Percentiles rank a stretch among this genome's conserved stretches.
These are phyloP conservation scores for Dactylellina parvicollis DNA, from an alignment of 2,329 filamentous ascomycete genomes.

Conservation along the genomic window DNA sequence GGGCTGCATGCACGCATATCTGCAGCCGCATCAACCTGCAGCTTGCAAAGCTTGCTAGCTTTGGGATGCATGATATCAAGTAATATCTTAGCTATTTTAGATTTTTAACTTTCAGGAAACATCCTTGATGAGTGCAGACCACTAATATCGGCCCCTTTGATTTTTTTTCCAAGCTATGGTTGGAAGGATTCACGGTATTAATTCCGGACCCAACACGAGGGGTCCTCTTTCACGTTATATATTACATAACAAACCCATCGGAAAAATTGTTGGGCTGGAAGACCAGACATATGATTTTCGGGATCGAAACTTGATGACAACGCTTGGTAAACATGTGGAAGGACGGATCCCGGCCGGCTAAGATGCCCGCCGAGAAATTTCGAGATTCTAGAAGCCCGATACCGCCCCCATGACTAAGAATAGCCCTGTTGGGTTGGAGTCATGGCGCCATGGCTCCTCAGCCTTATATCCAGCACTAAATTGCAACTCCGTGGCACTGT, in stretches of 20 bases:
- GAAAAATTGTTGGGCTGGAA: slow-evolving; percentile 7
- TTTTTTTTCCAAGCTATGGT: slow-evolving; percentile 4
- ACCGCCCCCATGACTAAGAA: slow-evolving; percentile 33
- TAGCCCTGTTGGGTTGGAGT: slow-evolving; percentile 11
- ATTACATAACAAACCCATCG: background rate
- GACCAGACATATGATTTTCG: background rate
- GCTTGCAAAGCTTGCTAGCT: no score
- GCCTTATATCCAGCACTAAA: slow-evolving; percentile 24
- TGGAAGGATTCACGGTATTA: slow-evolving; percentile 37
- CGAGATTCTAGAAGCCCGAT: slow-evolving; percentile 50
- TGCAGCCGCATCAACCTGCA: slow-evolving; percentile 25
- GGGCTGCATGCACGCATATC: slow-evolving; percentile 25
- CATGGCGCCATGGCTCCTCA: slow-evolving; percentile 29
- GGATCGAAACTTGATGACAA: slow-evolving; percentile 13
- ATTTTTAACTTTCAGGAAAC: background rate
- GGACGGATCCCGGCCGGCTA: slow-evolving; percentile 6
- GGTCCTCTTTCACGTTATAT: background rate
- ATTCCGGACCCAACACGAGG: slow-evolving; percentile 1
- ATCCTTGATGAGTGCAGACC: slow-evolving; percentile 15
- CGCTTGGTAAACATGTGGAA: slow-evolving; percentile 20
- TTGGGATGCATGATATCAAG: slow-evolving; percentile 26
- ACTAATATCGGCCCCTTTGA: no score
- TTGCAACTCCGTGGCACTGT: no score
- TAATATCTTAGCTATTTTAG: background rate
- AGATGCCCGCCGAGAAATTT: background rate